These are phyloP conservation scores for Acanthochlamys bracteata DNA, from an alignment of 106 monocot species.

Conservation along the genomic window DNA sequence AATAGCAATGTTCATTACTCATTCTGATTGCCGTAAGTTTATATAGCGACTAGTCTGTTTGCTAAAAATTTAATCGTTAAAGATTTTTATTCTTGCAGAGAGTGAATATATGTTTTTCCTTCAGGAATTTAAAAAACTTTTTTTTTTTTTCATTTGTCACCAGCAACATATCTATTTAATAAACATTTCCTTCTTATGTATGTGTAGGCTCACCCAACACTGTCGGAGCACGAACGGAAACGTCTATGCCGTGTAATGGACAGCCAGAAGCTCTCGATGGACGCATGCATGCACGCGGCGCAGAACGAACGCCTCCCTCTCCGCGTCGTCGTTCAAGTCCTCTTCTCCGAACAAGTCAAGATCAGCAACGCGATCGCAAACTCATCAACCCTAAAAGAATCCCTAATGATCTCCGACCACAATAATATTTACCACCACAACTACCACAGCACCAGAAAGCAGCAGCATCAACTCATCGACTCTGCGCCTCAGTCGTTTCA, in stretches of 20 bases:
- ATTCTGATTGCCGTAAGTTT: too few relatives aligned
- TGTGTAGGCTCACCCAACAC: slow-evolving; percentile 63
- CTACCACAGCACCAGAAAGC: slow-evolving; percentile 30
- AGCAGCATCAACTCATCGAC: slow-evolving; percentile 74
- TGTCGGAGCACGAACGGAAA: slow-evolving; percentile 91
- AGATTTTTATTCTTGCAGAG: too few relatives aligned
- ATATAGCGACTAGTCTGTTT: too few relatives aligned
- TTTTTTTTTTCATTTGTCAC: too few relatives aligned
- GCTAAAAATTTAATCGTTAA: too few relatives aligned
- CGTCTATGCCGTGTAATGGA: slow-evolving; percentile 95
- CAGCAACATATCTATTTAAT: too few relatives aligned
- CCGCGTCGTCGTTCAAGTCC: slow-evolving; percentile 80
- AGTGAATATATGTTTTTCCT: too few relatives aligned
- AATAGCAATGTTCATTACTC: too few relatives aligned
- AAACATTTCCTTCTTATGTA: too few relatives aligned
- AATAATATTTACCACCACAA: slow-evolving; percentile 34
- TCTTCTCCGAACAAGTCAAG: slow-evolving; percentile 95
- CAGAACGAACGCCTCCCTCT: slow-evolving; percentile 97
- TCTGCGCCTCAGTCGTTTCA: slow-evolving; percentile 88
- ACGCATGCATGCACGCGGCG: slow-evolving; percentile 96
- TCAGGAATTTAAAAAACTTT: too few relatives aligned
- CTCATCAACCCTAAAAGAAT: too few relatives aligned
- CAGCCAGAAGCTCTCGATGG: slow-evolving; percentile 96
- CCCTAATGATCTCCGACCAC: slow-evolving; percentile 23
- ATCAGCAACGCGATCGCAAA: slow-evolving; percentile 84